Base-by-base conservation (phyloP, 1,139 yeast genomes). In the Geotrichum aggregatum region DNA sequence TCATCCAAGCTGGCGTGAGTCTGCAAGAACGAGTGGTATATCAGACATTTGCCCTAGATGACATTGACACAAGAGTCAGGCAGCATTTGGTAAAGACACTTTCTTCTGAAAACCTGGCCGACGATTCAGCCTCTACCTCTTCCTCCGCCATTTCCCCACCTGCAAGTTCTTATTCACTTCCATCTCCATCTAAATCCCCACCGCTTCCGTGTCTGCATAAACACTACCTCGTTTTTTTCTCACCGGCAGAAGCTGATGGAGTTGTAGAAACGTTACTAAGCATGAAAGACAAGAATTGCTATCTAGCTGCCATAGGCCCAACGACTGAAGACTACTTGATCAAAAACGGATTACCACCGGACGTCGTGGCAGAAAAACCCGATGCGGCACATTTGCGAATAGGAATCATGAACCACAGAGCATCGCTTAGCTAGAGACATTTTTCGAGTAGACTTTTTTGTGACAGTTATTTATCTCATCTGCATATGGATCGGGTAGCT, bases 271-370 rank as follows among this genome's bases (percentile, higher is more conserved):
- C 54, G 16, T 51, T 66, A 30, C 52, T 59, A 2, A 52, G 59
- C 3, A 53, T 58, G 31, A 53, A 60, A 1, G 56, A 60, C 0
- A 39, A 38, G 13, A 68, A 52, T 2, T 57, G 75, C 48, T 76
- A 75, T 52, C 72, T 89, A 18, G 97, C 95, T 0, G 81, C 91
- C 3, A 92, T 92, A 56, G 98, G 98, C 0, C 98, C 98, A 1
- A 91, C 98, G 0, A 92, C 98, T 0, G 81, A 84, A 58, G 78
- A 76, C 36, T 88, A 78, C 62, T 70, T 92, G 47, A 44, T 66
- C 2, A 67, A 71, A 1, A 73, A 77, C 34, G 82, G 79, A 0
- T 67, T 91, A 3, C 59, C 50, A 0, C 88, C 94, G 0, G 70
- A 78, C 43, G 78, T 84, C 0, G 85, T 85, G 2, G 84, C 96